Evolutionary conservation across 2,329 filamentous ascomycete genomes (phyloP).

Genomic region (Drechslera avenae): DNA sequence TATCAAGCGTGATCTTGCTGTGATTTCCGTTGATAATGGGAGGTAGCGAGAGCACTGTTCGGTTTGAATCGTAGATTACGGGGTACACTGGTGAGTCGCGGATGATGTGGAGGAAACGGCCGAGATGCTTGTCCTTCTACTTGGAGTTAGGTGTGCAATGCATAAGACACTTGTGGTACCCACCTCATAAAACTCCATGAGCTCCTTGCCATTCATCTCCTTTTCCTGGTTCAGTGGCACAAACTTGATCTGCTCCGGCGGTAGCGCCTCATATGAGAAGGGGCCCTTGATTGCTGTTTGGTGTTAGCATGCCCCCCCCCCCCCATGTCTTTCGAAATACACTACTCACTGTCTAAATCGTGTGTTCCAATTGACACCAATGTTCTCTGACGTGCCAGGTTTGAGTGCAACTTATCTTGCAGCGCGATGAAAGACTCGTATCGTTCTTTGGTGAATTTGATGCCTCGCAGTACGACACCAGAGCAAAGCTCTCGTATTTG

Average conservation of each 20-base stretch:
- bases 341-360: slow-evolving; percentile 73
- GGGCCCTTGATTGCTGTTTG: slow-evolving; percentile 74
- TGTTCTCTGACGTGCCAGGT: slow-evolving; percentile 89
- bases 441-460: slow-evolving; percentile 87
- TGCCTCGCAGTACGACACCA: slow-evolving; percentile 83
- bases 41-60: slow-evolving; percentile 86
- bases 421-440: slow-evolving; percentile 98
- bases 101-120: slow-evolving; percentile 92
- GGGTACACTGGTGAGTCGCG: slow-evolving; percentile 92
- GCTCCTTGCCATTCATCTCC: slow-evolving; percentile 81
- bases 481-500: slow-evolving; percentile 87
- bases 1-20: slow-evolving; percentile 92
- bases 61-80: slow-evolving; percentile 89
- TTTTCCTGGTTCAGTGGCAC: slow-evolving; percentile 87
- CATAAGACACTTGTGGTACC: slow-evolving; percentile 4
- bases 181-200: slow-evolving; percentile 91
- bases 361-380: slow-evolving; percentile 97
- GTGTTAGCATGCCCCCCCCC: slow-evolving; percentile 28
- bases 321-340: neutral
- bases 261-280: slow-evolving; percentile 92
- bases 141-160: slow-evolving; percentile 20
- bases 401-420: slow-evolving; percentile 97
- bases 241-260: slow-evolving; percentile 92
- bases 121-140: slow-evolving; percentile 86
- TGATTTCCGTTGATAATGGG: slow-evolving; percentile 98